Percentiles rank a stretch among this genome's conserved stretches.
Evolutionary conservation across 2,329 filamentous ascomycete species (phyloP).

Genomic region (Penicillium olsonii): DNA sequence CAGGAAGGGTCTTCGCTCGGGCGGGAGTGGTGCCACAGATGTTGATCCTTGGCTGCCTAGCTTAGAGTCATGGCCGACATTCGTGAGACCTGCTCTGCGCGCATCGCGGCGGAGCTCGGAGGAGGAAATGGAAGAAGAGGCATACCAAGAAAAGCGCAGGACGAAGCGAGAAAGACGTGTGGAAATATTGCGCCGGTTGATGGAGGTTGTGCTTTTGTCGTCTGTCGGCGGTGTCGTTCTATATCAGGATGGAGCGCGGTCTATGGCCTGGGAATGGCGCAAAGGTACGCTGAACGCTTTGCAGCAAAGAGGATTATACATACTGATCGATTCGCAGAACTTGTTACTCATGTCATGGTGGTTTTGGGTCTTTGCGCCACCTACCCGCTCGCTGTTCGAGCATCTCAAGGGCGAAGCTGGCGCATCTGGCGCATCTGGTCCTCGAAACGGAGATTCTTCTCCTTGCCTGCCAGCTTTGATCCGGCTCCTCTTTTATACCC

Average conservation of each 20-base stretch:
- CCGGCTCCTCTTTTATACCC: conserved; percentile 91
- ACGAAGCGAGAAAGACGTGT: conserved; percentile 37
- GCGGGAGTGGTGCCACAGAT: conserved; percentile 24
- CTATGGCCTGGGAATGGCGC: conserved; percentile 37
- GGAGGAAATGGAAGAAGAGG: conserved; percentile 29
- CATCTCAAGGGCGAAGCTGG: conserved; percentile 27
- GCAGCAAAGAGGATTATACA: neutral
- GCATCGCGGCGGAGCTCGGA: conserved; percentile 34
- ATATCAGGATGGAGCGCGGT: conserved; percentile 32
- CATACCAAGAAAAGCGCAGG: conserved; percentile 24
- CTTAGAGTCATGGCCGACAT: conserved; percentile 34
- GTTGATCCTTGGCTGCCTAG: conserved; percentile 33
- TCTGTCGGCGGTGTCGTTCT: conserved; percentile 51
- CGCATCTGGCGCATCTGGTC: conserved; percentile 25
- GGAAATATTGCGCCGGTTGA: conserved; percentile 50
- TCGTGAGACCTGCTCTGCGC: conserved; percentile 30
- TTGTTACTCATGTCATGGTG: conserved; percentile 34
- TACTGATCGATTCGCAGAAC: conserved; percentile 31
- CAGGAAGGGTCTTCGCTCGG: conserved; percentile 73
- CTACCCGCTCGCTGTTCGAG: conserved; percentile 62
- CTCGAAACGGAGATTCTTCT: conserved; percentile 50
- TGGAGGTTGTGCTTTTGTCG: conserved; percentile 58
- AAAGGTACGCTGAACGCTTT: conserved; percentile 34
- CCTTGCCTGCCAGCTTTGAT: conserved; percentile 78
- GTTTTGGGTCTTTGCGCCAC: conserved; percentile 36